Percentiles rank a stretch among this genome's conserved stretches.
phyloP scores from a whole-genome alignment of 257 asterid species.

The Handroanthus guayacan region DNA sequence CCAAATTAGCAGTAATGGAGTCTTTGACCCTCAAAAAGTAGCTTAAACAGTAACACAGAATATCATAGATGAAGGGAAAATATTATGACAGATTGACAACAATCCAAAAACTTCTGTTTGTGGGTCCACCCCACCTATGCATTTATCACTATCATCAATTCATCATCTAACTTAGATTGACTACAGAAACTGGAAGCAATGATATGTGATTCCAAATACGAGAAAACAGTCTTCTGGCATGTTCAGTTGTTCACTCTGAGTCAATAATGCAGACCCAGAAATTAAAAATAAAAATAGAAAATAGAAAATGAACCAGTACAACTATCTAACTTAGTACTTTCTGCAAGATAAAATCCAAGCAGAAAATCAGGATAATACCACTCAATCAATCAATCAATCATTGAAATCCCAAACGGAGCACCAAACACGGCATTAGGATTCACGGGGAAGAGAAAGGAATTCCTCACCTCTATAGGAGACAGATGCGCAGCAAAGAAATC shows the following conservation, averaged over 20 bases:
- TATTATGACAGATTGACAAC: constrained; percentile 3
- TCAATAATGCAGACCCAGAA: constrained; percentile 15
- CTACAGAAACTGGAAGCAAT: background rate
- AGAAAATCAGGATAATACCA: no score
- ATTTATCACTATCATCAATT: background rate
- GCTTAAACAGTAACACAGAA: background rate
- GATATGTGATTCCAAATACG: background rate
- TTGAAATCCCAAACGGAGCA: background rate
- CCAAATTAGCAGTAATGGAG: constrained; percentile 23
- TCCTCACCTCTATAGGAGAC: constrained; percentile 79
- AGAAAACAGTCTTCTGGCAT: constrained; percentile 27
- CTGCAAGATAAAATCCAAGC: no score
- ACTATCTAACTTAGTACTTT: background rate
- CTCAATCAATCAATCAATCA: background rate
- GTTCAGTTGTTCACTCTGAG: constrained; percentile 3
- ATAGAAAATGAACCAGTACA: background rate
- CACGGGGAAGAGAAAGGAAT: no score
- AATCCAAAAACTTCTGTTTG: constrained; percentile 14
- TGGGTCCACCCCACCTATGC: constrained; percentile 16
- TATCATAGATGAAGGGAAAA: background rate
- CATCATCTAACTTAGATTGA: background rate
- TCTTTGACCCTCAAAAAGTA: constrained; percentile 21
- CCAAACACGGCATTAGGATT: constrained; percentile 8
- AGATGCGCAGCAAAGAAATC: constrained; percentile 81
- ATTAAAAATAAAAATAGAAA: background rate